These are phyloP conservation scores for Cystobasidium sp. DNA, from an alignment of 1,284 basidiomycete species.

Conservation along the genomic window DNA sequence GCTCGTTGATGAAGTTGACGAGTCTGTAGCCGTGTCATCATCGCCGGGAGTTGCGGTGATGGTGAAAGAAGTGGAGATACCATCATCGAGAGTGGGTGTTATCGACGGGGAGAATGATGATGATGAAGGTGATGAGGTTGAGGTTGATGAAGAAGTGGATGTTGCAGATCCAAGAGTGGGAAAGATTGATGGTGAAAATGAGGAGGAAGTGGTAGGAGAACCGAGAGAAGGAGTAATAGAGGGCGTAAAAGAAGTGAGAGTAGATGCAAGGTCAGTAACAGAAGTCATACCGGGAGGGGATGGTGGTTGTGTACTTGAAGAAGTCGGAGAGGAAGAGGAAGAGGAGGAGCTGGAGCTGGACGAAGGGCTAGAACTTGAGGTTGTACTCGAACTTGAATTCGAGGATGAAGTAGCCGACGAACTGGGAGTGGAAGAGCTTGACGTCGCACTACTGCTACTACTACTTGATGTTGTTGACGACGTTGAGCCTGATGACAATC, in stretches of 20 bases:
- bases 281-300: conserved; percentile 8
- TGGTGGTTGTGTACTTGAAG: background rate
- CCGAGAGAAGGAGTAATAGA: background rate
- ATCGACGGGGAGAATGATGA: background rate
- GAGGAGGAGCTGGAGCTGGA: background rate
- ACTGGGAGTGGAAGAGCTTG: conserved; percentile 3
- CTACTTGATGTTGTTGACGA: conserved; percentile 4
- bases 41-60: background rate
- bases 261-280: conserved; percentile 18
- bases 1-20: conserved; percentile 17
- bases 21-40: background rate
- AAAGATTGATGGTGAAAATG: background rate
- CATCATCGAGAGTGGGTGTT: background rate
- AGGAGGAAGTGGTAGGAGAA: background rate
- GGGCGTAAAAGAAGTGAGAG: background rate
- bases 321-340: background rate
- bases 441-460: background rate
- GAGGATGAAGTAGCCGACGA: conserved; percentile 1
- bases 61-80: background rate
- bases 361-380: conserved; percentile 8
- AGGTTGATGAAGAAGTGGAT: conserved; percentile 15
- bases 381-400: background rate
- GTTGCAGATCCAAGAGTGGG: background rate
- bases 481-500: conserved; percentile 20
- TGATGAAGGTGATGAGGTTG: conserved; percentile 8